Percentiles rank a stretch among this genome's conserved stretches.
phyloP scores from a whole-genome alignment of 495 filamentous ascomycete species.

The Pseudevernia furfuracea region DNA sequence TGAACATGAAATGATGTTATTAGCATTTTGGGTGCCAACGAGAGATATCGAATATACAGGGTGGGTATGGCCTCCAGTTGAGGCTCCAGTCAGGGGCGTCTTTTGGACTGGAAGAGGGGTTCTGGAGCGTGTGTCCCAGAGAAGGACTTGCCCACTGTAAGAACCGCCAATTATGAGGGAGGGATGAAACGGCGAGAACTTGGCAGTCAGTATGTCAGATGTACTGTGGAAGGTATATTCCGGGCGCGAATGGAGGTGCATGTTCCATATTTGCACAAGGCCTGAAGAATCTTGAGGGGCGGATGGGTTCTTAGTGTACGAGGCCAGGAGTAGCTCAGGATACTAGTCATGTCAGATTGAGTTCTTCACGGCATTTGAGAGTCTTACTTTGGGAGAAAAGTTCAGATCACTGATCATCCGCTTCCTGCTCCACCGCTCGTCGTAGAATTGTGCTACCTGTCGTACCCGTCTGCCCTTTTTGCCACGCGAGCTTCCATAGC shows the following conservation, averaged over 20 bases:
- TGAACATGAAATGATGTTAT: slow-evolving; percentile 92
- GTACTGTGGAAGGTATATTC: slow-evolving; percentile 96
- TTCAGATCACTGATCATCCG: slow-evolving; percentile 88
- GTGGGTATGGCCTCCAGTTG: slow-evolving; percentile 70
- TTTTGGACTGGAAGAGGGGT: slow-evolving; percentile 80
- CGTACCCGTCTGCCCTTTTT: slow-evolving; percentile 73
- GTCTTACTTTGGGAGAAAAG: slow-evolving; percentile 77
- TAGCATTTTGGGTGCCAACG: slow-evolving; percentile 95
- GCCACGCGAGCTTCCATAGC: slow-evolving; percentile 49
- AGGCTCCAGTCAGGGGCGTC: slow-evolving; percentile 80
- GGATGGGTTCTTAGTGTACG: slow-evolving; percentile 93
- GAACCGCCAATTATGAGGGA: slow-evolving; percentile 90
- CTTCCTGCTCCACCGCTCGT: slow-evolving; percentile 94
- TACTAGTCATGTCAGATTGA: slow-evolving; percentile 46
- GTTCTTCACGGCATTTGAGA: neutral
- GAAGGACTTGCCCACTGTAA: slow-evolving; percentile 90
- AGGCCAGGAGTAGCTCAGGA: slow-evolving; percentile 81
- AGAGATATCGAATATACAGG: slow-evolving; percentile 93
- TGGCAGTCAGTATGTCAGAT: slow-evolving; percentile 89
- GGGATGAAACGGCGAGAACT: slow-evolving; percentile 95
- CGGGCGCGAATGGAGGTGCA: slow-evolving; percentile 83
- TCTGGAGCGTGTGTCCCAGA: slow-evolving; percentile 86
- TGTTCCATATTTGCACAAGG: slow-evolving; percentile 93
- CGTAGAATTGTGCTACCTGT: slow-evolving; percentile 86
- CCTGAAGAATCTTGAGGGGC: slow-evolving; percentile 94